phyloP scores from a whole-genome alignment of 352 stramenopile species.

The Elongisporangium undulatum region DNA sequence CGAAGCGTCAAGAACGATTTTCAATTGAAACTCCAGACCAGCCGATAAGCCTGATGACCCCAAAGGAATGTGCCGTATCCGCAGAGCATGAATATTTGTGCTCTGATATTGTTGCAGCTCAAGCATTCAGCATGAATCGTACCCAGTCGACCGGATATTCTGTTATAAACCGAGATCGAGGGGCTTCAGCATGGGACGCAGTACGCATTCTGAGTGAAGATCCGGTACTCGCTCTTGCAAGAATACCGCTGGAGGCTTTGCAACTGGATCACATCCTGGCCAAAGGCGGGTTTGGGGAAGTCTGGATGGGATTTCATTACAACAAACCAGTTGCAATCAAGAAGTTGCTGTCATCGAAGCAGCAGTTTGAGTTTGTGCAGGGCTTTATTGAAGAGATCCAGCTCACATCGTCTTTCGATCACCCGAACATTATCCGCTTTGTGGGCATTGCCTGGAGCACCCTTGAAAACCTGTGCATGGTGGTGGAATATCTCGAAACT shows the following conservation, averaged over 20 bases:
- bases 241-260: slow-evolving; percentile 35
- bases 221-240: slow-evolving; percentile 4
- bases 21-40: not conserved
- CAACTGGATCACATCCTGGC: slow-evolving; percentile 13
- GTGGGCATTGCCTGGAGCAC: slow-evolving; percentile 15
- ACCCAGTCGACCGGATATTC: not conserved
- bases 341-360: slow-evolving; percentile 30
- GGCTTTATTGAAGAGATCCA: slow-evolving; percentile 47
- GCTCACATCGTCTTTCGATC: slow-evolving; percentile 1
- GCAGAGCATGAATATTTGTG: not conserved
- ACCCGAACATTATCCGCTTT: slow-evolving; percentile 19
- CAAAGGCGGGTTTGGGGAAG: slow-evolving; percentile 46
- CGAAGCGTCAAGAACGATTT: not conserved
- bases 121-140: not conserved
- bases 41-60: not conserved
- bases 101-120: not conserved
- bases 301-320: slow-evolving; percentile 42
- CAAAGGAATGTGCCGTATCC: not conserved
- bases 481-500: slow-evolving; percentile 25
- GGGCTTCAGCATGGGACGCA: not conserved
- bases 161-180: not conserved
- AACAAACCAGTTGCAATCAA: slow-evolving; percentile 39
- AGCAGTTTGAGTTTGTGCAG: slow-evolving; percentile 25
- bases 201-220: not conserved
- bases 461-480: slow-evolving; percentile 24